phyloP scores from a whole-genome alignment of 2,329 filamentous ascomycete species.

The Aspergillus oerlinghausenensis region DNA sequence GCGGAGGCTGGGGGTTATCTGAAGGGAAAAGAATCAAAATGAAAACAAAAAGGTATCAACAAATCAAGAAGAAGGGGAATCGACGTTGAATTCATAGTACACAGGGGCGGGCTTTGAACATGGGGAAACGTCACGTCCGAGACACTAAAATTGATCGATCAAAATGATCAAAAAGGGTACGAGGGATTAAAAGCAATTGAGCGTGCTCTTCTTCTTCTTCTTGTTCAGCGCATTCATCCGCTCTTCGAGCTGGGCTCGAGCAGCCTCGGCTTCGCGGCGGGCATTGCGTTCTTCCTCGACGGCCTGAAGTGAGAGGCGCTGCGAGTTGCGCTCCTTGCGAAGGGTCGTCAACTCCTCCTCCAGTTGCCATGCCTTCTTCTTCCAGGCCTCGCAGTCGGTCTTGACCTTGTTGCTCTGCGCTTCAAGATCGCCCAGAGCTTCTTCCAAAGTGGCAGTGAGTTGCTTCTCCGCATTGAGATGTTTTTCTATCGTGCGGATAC shows the following conservation, averaged over 20 bases:
- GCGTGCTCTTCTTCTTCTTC: slow-evolving; percentile 89
- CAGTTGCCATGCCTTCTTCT: slow-evolving; percentile 73
- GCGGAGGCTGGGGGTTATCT: background rate
- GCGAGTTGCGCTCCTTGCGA: slow-evolving; percentile 55
- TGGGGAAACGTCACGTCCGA: slow-evolving; percentile 14
- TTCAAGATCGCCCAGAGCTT: slow-evolving; percentile 91
- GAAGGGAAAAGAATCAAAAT: slow-evolving; percentile 1
- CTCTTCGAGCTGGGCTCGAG: slow-evolving; percentile 83
- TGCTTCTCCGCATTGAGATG: slow-evolving; percentile 94
- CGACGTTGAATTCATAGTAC: slow-evolving; percentile 25
- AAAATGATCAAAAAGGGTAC: slow-evolving; percentile 6
- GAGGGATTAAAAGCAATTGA: slow-evolving; percentile 84
- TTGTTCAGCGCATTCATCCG: slow-evolving; percentile 88
- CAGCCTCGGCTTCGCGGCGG: slow-evolving; percentile 82
- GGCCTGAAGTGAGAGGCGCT: slow-evolving; percentile 69
- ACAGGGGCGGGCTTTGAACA: slow-evolving; percentile 9
- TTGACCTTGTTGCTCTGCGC: slow-evolving; percentile 88
- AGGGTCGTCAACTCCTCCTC: slow-evolving; percentile 58
- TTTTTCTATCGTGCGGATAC: slow-evolving; percentile 94
- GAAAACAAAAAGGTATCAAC: slow-evolving; percentile 20
- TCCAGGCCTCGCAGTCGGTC: slow-evolving; percentile 83
- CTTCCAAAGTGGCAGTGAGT: slow-evolving; percentile 89
- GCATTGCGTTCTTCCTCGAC: slow-evolving; percentile 97
- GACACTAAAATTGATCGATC: background rate
- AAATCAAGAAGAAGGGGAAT: slow-evolving; percentile 14